These are phyloP conservation scores for Capsicum rhomboideum DNA, from an alignment of 257 asterid species.

Conservation along the genomic window DNA sequence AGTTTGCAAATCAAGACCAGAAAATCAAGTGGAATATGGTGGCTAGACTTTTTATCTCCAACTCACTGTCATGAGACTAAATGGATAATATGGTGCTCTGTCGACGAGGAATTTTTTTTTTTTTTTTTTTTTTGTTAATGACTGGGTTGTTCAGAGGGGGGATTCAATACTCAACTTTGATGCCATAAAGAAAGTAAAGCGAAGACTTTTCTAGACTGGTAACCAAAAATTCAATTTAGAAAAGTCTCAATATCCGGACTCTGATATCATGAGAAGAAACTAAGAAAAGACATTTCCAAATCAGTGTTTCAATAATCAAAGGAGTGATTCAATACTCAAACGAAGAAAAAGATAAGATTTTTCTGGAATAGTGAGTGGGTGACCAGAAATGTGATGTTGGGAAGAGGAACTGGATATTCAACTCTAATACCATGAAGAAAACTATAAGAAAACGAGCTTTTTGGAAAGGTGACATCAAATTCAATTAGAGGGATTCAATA, in stretches of 20 bases:
- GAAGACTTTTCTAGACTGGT: background rate
- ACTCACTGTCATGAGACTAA: background rate
- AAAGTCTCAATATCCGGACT: background rate
- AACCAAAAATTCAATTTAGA: background rate
- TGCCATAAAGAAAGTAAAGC: background rate
- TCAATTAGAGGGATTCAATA: background rate
- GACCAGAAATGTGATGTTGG: background rate
- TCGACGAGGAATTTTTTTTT: too few relatives aligned
- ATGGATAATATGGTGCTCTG: background rate
- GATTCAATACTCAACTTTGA: background rate
- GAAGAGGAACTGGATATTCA: background rate
- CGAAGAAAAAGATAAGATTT: background rate
- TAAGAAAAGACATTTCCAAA: background rate
- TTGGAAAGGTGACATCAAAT: background rate
- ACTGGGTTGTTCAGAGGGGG: background rate
- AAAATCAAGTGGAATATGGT: background rate
- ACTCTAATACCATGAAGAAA: background rate
- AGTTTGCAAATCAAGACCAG: background rate
- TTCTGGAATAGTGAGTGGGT: background rate
- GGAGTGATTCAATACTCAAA: background rate
- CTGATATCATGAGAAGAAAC: background rate
- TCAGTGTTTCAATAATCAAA: background rate
- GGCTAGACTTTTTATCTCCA: background rate
- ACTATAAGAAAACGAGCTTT: background rate
- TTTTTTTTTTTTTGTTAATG: too few relatives aligned